Conservation (phyloP, 768 basidiomycete species). For the Suillus bovinus region DNA sequence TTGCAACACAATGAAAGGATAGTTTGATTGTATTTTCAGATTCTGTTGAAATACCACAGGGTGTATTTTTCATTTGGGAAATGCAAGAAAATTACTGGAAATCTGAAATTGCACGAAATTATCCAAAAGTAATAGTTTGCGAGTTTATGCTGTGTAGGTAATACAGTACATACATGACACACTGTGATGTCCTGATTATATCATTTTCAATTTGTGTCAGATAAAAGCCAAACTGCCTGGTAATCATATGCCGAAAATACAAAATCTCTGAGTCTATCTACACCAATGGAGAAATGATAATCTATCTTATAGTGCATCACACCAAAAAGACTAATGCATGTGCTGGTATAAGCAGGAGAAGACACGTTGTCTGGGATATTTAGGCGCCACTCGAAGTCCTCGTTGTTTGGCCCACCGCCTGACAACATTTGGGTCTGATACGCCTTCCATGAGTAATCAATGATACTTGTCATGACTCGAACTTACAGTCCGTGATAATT, state of each 20-base stretch:
- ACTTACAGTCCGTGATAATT: slow-evolving; percentile 71
- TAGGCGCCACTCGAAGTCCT: slow-evolving; percentile 53
- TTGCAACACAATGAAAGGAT: no score
- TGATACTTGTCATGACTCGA: background rate
- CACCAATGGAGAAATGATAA: background rate
- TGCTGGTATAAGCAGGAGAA: slow-evolving; percentile 62
- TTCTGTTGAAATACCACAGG: no score
- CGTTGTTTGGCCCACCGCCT: slow-evolving; percentile 57
- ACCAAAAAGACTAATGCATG: slow-evolving; percentile 29
- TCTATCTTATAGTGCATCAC: background rate
- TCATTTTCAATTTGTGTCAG: background rate
- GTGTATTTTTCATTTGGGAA: no score
- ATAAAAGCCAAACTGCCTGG: background rate
- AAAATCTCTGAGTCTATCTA: background rate
- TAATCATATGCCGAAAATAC: background rate
- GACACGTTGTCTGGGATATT: slow-evolving; percentile 59
- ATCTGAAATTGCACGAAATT: no score
- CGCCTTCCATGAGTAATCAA: background rate
- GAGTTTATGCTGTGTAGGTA: no score
- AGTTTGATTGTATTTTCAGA: no score
- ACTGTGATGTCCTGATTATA: background rate
- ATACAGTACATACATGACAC: no score
- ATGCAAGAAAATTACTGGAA: no score
- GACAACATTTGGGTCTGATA: slow-evolving; percentile 53
- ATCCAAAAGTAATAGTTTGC: no score